Evolutionary conservation across 2,329 filamentous ascomycete genomes (phyloP).

Genomic region (Cladophialophora bantiana): DNA sequence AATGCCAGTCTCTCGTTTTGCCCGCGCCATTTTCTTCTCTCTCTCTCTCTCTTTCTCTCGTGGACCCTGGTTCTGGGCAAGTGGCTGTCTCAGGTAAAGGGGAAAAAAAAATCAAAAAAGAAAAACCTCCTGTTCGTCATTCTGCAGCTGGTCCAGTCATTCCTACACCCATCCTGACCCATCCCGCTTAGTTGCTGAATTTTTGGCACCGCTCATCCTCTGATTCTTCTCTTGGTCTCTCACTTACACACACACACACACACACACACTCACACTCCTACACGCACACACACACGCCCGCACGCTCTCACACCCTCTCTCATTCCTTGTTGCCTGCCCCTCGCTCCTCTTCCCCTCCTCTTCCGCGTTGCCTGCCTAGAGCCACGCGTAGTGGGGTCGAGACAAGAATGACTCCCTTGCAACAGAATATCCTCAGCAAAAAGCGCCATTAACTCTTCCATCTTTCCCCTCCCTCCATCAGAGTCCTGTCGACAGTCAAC

Average conservation of each 20-base stretch:
- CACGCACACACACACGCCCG: neutral
- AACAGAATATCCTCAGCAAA: conserved; percentile 29
- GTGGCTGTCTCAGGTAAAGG: neutral
- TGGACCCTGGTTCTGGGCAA: conserved; percentile 4
- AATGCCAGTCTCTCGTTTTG: conserved; percentile 6
- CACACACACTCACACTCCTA: neutral
- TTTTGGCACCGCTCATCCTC: conserved; percentile 11
- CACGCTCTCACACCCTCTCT: neutral
- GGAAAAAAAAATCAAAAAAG: neutral
- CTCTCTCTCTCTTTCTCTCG: neutral
- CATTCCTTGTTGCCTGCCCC: conserved; percentile 1
- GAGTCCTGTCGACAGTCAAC: neutral
- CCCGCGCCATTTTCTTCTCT: conserved; percentile 5
- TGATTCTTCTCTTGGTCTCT: conserved; percentile 11
- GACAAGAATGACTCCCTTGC: conserved; percentile 27
- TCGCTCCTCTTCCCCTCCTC: conserved; percentile 23
- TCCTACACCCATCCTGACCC: conserved; percentile 17
- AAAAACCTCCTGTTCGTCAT: conserved; percentile 30
- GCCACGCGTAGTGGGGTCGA: conserved; percentile 28
- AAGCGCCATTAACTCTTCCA: conserved; percentile 22
- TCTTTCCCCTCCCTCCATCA: conserved; percentile 12
- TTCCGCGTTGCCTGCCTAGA: conserved; percentile 30
- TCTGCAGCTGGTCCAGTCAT: conserved; percentile 24
- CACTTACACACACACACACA: neutral
- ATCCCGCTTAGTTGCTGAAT: conserved; percentile 1